Evolutionary conservation across 495 filamentous ascomycete species (phyloP), one percentile per base, ranked within the genome.

Genomic region (Evernia prunastri): DNA sequence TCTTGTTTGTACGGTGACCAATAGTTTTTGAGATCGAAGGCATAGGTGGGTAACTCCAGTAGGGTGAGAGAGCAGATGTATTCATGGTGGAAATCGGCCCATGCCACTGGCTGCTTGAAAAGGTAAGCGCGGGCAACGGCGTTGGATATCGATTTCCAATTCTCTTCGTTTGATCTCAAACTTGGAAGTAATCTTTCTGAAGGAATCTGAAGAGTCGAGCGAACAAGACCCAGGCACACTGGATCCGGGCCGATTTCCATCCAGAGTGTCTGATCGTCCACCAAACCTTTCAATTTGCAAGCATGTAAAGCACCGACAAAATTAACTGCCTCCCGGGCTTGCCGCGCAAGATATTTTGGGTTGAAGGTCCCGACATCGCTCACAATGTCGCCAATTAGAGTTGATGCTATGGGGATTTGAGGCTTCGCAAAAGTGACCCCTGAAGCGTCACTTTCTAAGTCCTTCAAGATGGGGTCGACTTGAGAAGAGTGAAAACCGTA

Each of bases 401-500:
- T 82, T 20, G 87, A 92, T 42, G 91, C 85, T 29, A 90, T 77
- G 7, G 89, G 84, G 17, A 90, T 75, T 15, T 73, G 75, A 8
- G 87, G 86, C 17, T 77, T 63, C 20, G 81, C 73, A 74, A 89
- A 92, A 20, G 65, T 75, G 20, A 92, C 77, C 4, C 78, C 77
- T 35, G 72, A 73, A 2, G 86, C 86, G 47, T 85, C 71, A 8
- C 73, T 72, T 60, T 87, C 84, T 45, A 92, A 88, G 0, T 80
- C 77, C 11, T 86, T 80, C 12, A 92, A 72, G n/a, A 94, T 88
- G 25, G 86, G 81, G 15, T 92, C 86, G 31, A 93, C 82, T 66
- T 93, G 90, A 2, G 83, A 77, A 8, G 90, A 89, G 73, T 94
- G 90, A 78, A 91, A 93, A 13, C 88, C 90, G 60, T 86, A 92